Conservation (phyloP, 2,329 filamentous ascomycete genomes). For the Calonectria leucothoes region DNA sequence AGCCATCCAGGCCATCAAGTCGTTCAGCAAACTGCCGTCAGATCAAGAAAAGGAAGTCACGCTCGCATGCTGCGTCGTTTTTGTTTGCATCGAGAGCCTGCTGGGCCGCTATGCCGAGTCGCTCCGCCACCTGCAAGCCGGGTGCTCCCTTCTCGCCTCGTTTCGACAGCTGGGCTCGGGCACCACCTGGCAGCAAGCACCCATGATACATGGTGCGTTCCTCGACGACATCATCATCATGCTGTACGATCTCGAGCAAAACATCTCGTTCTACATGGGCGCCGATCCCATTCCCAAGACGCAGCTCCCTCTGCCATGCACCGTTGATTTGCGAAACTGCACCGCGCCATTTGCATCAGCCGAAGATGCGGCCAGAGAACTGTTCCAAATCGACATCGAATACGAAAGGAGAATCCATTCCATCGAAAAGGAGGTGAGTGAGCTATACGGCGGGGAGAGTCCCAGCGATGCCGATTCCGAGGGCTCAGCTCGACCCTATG, state of each 20-base stretch:
- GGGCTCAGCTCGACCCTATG: too few relatives aligned
- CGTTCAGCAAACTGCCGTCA: background rate
- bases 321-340: too few relatives aligned
- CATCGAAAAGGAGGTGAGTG: background rate
- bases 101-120: background rate
- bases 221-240: background rate
- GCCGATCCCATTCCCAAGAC: background rate
- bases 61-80: background rate
- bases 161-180: background rate
- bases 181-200: background rate
- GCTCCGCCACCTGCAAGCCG: background rate
- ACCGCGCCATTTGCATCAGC: background rate
- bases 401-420: background rate
- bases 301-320: background rate
- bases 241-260: background rate
- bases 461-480: background rate
- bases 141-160: background rate
- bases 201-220: background rate
- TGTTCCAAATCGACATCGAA: background rate
- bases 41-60: background rate
- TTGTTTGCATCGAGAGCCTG: background rate
- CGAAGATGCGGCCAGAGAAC: background rate
- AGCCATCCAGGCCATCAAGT: background rate
- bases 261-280: background rate
- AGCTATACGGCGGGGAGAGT: too few relatives aligned